Base-by-base conservation (phyloP, 2,329 filamentous ascomycete genomes). In the Colletotrichum camelliae region DNA sequence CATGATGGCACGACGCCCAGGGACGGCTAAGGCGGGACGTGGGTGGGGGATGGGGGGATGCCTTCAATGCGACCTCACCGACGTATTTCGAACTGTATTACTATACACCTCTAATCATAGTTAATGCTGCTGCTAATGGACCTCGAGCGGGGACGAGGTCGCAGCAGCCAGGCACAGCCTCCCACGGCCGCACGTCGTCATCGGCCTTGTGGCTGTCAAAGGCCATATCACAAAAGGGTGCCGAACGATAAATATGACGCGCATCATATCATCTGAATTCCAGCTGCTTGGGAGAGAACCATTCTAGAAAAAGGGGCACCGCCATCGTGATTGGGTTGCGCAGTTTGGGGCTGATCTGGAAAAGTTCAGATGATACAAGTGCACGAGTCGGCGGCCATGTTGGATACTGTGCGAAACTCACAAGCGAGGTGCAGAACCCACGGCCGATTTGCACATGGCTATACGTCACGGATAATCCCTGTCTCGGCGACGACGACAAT, bases 1-100 rank as follows among this genome's bases (percentile, higher is more conserved):
- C 39, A 66, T 39, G 70, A 77, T 70, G 67, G 61, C 62, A 70
- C 69, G 77, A 78, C 70, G 77, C 69, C 68, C 74, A 69, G 68
- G 71, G 27, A 62, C 57, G 37, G 27, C 29, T 21, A 66, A 29
- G 31, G 27, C 35, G 31, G 74, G 57, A 66, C 64, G 18, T 31
- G n/a, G 57, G 39, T 13, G 33, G 33, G 57, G 57, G 35, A 10
- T 12, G 27, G 21, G 31, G 13, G n/a, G 43, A 52, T 52, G 43
- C 37, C 5, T 35, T n/a, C 72, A 72, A 62, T 61, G 52, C 67
- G 31, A 55, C 37, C 52, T 15, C n/a, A 18, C 16, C 29, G 24
- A 29, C 62, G 24, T 43, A n/a, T n/a, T 31, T 33, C 37, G 68
- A 72, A 67, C 62, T 67, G 31, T 73, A 37, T 68, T 48, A 37